Evolutionary conservation across 129 eudicot genomes (phyloP), one percentile per base, ranked within the genome.

Genomic region (carrot (Daucus carota)): DNA sequence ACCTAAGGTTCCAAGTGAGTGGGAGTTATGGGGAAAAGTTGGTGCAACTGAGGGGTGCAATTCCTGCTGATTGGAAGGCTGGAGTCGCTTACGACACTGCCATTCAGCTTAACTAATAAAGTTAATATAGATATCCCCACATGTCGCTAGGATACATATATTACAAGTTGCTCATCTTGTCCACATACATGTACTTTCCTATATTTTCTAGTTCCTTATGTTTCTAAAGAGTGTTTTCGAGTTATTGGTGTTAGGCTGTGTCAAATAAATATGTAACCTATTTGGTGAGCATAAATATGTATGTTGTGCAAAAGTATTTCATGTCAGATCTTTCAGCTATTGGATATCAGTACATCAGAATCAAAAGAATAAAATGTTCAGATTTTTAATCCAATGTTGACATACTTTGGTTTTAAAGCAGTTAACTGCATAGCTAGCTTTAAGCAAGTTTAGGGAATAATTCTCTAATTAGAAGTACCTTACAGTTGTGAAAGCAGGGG

Each of bases 61-160:
- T 88, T 76, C 77, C 96, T 50, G 65, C 81, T 81, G 87, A 84
- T 36, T 88, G 93, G 91, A 85, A 88, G 75, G 84, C 79, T 17
- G 91, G 91, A 73, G 84, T 77, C 75, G 74, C 88, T 70, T 87
- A 82, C 79, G 87, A 86, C 84, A 84, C 92, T 46, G 71, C 85
- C 73, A 80, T 87, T 77, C 87, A 89, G 69, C 90, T 86, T 70
- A 79, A 73, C 77, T 88, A 74, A 77, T 14, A 57, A 47, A 47
- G 31, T 73, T 29, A 73, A 16, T 83, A 81, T 57, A 85, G 47
- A 41, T n/a, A 70, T 70, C 74, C 74, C 74, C 50, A 38, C 44
- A 54, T 74, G 40, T 57, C 34, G 20, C 54, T 50, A 32, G 45
- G 33, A 3, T 24, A 75, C 12, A 34, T 20, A 22, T 75, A 75